Evolutionary conservation across 768 basidiomycete genomes (phyloP), one percentile per base, ranked within the genome.

Genomic region (Panellus pusillus): DNA sequence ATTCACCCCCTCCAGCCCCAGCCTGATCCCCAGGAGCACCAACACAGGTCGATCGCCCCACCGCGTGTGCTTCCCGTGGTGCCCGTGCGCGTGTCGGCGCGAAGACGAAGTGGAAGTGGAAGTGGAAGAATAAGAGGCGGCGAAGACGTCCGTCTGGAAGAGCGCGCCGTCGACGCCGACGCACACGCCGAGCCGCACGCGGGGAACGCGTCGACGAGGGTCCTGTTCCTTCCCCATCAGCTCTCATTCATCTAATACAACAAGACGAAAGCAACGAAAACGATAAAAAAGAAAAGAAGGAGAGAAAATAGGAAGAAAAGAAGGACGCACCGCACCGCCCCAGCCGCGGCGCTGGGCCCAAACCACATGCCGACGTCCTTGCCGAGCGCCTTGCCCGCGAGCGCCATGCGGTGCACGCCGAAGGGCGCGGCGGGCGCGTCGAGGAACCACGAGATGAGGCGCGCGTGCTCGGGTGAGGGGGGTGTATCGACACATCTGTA

Each of bases 1-100:
- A 70, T 96, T 97, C 6, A 98, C 93, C 9, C 93, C 89, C 38
- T 96, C 91, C 39, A 98, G 72, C 1, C 96, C 95, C 28, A 98
- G 73, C 42, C 93, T 75, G 15, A 95, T 81, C 9, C 91, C 91
- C 44, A 97, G 77, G 17, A 98, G 74, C 0, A 98, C 78, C 15
- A 98, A 73, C 0, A 98, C 95, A 0, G 91, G 87, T 20, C 83
- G 79, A 51, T 79, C 81, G 6, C 93, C 93, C 94, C 94, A 98
- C 14, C 68, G 60, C 13, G 42, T 41, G 39, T 65, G 60, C 42
- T 68, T 65, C 32, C 32, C 32, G 32, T 14, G 28, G 32, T 32
- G 32, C 37, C 24, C 6, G 24, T 2, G 24, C 24, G 24, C 24
- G n/a, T n/a, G n/a, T n/a, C n/a, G n/a, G n/a, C n/a, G n/a, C n/a